phyloP scores from a whole-genome alignment of 768 basidiomycete species.

The Phanerochaete sordida region DNA sequence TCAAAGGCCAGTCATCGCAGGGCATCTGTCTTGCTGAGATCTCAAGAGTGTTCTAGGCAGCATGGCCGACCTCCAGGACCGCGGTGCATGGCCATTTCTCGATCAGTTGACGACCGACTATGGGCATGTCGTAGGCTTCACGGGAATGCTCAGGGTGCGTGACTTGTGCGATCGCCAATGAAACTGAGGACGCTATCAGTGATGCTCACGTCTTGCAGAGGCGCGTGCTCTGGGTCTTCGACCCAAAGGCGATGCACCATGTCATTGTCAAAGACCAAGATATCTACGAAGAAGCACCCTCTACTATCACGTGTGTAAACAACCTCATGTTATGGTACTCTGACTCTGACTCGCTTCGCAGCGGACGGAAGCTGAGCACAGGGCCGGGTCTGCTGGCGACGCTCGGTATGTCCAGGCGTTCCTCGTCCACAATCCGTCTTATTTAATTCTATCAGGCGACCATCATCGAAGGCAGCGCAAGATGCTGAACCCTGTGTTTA shows the following conservation, averaged over 20 bases:
- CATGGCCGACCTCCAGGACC: neutral
- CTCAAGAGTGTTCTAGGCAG: conserved; percentile 2
- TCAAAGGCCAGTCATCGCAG: neutral
- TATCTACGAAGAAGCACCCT: conserved; percentile 45
- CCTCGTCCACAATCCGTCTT: neutral
- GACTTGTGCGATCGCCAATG: conserved; percentile 2
- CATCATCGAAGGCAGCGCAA: conserved; percentile 27
- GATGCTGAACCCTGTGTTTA: conserved; percentile 29
- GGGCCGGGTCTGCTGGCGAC: neutral
- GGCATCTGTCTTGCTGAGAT: neutral
- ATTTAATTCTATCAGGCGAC: conserved; percentile 15
- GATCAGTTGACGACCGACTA: conserved; percentile 22
- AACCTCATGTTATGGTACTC: too few relatives aligned
- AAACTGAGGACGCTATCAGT: too few relatives aligned
- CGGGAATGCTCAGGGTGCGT: conserved; percentile 48
- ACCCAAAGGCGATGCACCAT: conserved; percentile 45
- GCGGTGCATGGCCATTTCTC: conserved; percentile 6
- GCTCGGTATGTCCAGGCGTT: neutral
- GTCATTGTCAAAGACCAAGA: conserved; percentile 48
- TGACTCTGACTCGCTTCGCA: too few relatives aligned
- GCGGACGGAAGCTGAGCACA: neutral
- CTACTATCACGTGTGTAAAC: too few relatives aligned
- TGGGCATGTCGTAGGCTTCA: conserved; percentile 41
- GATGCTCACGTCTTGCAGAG: conserved; percentile 36
- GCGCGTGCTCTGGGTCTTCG: conserved; percentile 45